Base-by-base conservation (phyloP, 208 protist genomes). In the Leishmania tropica region DNA sequence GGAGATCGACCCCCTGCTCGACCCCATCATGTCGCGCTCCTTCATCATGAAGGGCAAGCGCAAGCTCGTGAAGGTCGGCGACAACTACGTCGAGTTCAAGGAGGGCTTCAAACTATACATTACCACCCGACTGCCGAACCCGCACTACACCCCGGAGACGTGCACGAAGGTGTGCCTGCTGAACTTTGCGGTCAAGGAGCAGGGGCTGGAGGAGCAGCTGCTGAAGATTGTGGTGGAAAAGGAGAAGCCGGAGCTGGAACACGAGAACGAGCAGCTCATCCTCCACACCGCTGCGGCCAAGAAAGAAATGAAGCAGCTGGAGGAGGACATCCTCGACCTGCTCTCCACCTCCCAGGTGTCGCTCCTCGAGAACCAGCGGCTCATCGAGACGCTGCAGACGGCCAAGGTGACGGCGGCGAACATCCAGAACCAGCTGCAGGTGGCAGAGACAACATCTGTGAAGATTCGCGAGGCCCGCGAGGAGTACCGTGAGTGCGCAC, bases 151-250 rank as follows among this genome's bases (percentile, higher is more conserved):
- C 35, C 99, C 99, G 4, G 99, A 99, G 90, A 99, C 99, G 47
- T 99, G 94, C 85, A 99, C 99, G 72, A 99, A 99, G 86, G 94
- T 98, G 65, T 99, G 97, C 67, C 89, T 99, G 58, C 95, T 99
- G 48, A 99, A 99, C 95, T 99, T 99, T 87, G 98, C 98, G 31
- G 99, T 99, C 40, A 98, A 99, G 84, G 97, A 99, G 86, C 92
- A 99, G 79, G 99, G 99, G 21, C 85, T 99, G 60, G 98, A 99
- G 91, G 99, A 99, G 88, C 99, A 99, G 94, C 91, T 99, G 82
- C 95, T 99, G 31, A 99, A 99, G 80, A 98, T 99, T 80, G 98
- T 99, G 7, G 99, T 99, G 68, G 90, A 95, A 81, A 96, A 97
- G 87, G 99, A 99, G 94, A 97, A 98, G 84, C 97, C 97, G 40